phyloP scores from a whole-genome alignment of 1,284 basidiomycete genomes.

The Ceratobasidium sp. region DNA sequence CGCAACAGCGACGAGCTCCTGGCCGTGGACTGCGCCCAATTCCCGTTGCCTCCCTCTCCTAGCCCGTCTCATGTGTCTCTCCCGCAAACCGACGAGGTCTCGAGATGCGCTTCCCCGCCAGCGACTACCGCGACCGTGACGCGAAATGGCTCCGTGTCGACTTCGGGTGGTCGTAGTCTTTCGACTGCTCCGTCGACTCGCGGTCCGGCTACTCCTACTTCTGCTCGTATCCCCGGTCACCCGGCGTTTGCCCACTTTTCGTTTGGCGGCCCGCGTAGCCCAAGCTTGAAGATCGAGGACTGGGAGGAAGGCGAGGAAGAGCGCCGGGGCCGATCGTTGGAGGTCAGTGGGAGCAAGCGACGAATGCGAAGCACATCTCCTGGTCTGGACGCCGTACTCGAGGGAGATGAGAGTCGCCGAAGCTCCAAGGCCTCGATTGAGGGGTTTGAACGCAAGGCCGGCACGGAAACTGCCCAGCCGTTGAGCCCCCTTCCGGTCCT shows the following conservation, averaged over 20 bases:
- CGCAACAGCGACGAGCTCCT: conserved; percentile 10
- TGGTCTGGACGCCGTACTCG: conserved; percentile 15
- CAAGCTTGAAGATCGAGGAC: conserved; percentile 27
- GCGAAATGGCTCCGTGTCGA: conserved; percentile 20
- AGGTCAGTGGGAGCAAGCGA: conserved; percentile 8
- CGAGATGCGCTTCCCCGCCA: not conserved
- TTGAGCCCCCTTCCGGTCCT: conserved; percentile 13
- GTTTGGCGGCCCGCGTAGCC: conserved; percentile 31
- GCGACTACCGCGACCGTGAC: not conserved
- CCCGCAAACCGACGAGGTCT: not conserved
- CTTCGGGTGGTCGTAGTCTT: conserved; percentile 19
- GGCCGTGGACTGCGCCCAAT: conserved; percentile 9
- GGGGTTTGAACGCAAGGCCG: not conserved
- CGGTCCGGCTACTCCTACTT: conserved; percentile 27
- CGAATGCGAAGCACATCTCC: conserved; percentile 33
- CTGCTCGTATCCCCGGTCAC: conserved; percentile 28
- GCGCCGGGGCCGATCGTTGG: conserved; percentile 25
- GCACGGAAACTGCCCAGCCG: not conserved
- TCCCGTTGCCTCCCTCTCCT: conserved; percentile 32
- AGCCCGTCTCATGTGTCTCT: conserved; percentile 1
- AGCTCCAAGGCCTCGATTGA: conserved; percentile 27
- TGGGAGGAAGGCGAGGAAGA: conserved; percentile 32
- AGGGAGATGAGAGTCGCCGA: conserved; percentile 31
- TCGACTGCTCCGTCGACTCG: conserved; percentile 31
- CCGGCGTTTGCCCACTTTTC: conserved; percentile 20